phyloP scores from a whole-genome alignment of 177 flowering plant genomes.

The Vitis hybrid region DNA sequence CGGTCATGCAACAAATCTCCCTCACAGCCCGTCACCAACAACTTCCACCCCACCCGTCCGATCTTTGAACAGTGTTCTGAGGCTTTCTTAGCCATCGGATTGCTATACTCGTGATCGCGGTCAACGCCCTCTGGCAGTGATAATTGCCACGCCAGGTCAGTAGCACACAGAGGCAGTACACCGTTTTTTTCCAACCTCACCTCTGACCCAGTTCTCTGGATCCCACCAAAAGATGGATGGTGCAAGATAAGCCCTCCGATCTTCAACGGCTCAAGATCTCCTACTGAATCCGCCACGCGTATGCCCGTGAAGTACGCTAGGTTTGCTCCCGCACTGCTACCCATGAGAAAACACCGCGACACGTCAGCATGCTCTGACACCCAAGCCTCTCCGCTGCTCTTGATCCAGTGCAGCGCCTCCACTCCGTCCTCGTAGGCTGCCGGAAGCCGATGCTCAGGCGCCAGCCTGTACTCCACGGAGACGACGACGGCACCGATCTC shows the following conservation, averaged over 20 bases:
- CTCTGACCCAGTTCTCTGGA: constrained; percentile 13
- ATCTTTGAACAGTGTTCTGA: no score
- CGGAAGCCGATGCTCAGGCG: constrained; percentile 44
- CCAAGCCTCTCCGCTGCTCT: constrained; percentile 21
- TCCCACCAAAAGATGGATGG: constrained; percentile 26
- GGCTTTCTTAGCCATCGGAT: constrained; percentile 9
- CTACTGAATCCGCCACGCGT: constrained; percentile 4
- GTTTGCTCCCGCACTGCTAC: constrained; percentile 37
- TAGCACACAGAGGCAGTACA: not conserved
- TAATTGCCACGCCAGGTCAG: constrained; percentile 21
- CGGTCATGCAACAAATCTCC: no score
- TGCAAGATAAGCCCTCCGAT: constrained; percentile 22
- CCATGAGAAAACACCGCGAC: constrained; percentile 28
- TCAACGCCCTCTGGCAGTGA: constrained; percentile 18
- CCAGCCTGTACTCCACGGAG: constrained; percentile 36
- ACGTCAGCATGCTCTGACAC: constrained; percentile 22
- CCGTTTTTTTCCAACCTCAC: constrained; percentile 1
- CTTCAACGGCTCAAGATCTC: constrained; percentile 27
- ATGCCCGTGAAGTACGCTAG: constrained; percentile 29
- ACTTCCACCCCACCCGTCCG: no score
- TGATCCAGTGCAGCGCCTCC: constrained; percentile 29
- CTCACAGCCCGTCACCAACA: no score
- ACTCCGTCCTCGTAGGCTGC: constrained; percentile 40
- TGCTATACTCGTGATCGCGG: constrained; percentile 24
- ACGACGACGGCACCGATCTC: constrained; percentile 17